Conservation (phyloP, 345 rosid species). For the Turritis glabra region DNA sequence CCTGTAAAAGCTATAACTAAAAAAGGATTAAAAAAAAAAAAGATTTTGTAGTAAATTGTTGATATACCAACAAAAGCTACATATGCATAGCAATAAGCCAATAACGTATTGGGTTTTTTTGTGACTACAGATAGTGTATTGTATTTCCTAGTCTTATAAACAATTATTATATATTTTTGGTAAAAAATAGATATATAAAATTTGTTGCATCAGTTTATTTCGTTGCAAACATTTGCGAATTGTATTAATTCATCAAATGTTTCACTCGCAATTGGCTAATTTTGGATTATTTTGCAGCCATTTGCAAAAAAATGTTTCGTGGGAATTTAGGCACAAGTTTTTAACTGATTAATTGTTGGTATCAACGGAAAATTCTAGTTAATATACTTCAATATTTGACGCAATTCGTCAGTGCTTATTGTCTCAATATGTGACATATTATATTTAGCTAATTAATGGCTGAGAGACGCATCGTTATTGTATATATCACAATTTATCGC, state of each 20-base stretch:
- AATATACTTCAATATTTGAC: background rate
- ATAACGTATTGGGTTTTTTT: too few species aligned
- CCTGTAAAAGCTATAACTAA: background rate
- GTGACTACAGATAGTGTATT: too few species aligned
- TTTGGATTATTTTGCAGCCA: background rate
- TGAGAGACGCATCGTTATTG: background rate
- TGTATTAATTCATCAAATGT: background rate
- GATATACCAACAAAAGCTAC: too few species aligned
- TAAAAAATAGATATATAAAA: background rate
- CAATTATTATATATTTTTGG: background rate
- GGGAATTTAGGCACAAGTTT: background rate
- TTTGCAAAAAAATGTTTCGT: background rate
- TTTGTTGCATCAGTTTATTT: background rate
- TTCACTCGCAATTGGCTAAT: too few species aligned
- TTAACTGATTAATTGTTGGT: background rate
- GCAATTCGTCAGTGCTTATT: background rate
- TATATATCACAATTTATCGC: constrained; percentile 1
- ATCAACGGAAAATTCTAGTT: background rate
- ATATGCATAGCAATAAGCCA: too few species aligned
- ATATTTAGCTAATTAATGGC: background rate
- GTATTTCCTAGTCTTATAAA: background rate
- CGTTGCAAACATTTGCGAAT: too few species aligned
- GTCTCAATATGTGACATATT: background rate
- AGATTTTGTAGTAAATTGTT: background rate
- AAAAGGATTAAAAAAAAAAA: background rate